Conservation (phyloP, 768 basidiomycete genomes). For the Agrocybe pediades region DNA sequence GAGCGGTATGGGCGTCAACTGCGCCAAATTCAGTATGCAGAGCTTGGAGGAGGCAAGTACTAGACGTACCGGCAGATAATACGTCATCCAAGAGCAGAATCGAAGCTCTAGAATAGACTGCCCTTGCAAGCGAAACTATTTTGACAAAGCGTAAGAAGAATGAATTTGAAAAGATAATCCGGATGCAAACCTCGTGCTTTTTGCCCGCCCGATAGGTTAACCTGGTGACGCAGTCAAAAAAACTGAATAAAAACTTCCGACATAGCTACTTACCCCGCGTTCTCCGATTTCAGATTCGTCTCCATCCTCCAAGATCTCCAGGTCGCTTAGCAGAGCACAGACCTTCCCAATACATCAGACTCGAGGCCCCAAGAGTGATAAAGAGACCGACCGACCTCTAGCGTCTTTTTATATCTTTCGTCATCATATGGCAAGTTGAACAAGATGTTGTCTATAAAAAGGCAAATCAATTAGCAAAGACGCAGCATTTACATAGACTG, state of each 20-base stretch:
- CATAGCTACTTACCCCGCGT: constrained; percentile 67
- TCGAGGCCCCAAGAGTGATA: not conserved
- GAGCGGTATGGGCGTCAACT: constrained; percentile 93
- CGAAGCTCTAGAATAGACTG: constrained; percentile 89
- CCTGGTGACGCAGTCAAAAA: constrained; percentile 25
- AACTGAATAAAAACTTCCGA: constrained; percentile 20
- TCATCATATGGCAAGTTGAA: constrained; percentile 76
- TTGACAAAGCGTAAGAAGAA: constrained; percentile 23
- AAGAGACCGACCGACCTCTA: constrained; percentile 49
- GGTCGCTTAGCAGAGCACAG: constrained; percentile 72
- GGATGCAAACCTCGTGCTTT: constrained; percentile 49
- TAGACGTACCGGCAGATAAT: constrained; percentile 55
- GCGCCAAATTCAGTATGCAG: constrained; percentile 1
- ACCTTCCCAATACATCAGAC: constrained; percentile 29
- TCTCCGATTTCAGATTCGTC: constrained; percentile 89
- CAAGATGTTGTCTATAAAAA: constrained; percentile 75
- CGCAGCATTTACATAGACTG: constrained; percentile 66
- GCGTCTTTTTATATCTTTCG: constrained; percentile 73
- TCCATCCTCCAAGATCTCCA: constrained; percentile 84
- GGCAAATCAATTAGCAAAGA: constrained; percentile 69
- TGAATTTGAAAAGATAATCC: constrained; percentile 47
- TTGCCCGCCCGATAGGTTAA: constrained; percentile 62
- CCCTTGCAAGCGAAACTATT: constrained; percentile 56
- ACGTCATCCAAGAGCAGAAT: constrained; percentile 86
- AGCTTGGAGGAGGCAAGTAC: constrained; percentile 25